phyloP scores from a whole-genome alignment of 176 grass and related monocot genomes.

The Oryza glumipatula region DNA sequence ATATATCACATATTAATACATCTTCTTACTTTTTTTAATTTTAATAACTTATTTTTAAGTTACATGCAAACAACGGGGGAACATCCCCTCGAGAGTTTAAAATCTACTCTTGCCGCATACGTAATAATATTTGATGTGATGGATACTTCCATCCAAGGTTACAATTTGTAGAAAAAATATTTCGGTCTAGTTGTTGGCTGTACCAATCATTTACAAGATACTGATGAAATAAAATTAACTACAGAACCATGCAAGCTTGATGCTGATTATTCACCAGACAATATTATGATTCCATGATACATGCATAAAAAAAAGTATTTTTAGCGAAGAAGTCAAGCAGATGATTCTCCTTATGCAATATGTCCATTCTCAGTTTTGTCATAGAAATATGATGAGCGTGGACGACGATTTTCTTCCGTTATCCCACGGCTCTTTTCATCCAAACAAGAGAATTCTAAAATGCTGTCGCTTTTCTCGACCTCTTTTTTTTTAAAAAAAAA shows the following conservation, averaged over 20 bases:
- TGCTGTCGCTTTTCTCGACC: too few species aligned
- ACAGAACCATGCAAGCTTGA: constrained; percentile 21
- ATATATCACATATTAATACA: too few species aligned
- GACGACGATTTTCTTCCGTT: not conserved
- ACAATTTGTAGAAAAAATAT: not conserved
- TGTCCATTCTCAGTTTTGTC: constrained; percentile 34
- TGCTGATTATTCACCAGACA: constrained; percentile 26
- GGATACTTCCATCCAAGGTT: not conserved
- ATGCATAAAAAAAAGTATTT: not conserved
- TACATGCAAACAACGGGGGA: too few species aligned
- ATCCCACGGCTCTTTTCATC: too few species aligned
- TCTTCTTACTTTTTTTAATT: too few species aligned
- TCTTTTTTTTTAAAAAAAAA: too few species aligned
- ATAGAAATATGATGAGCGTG: constrained; percentile 34
- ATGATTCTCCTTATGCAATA: not conserved
- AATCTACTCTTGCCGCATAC: too few species aligned
- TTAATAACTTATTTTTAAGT: too few species aligned
- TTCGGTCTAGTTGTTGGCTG: constrained; percentile 20
- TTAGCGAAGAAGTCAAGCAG: constrained; percentile 44
- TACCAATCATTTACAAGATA: constrained; percentile 35
- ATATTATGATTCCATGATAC: constrained; percentile 31
- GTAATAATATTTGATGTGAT: constrained; percentile 9
- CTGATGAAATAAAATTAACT: constrained; percentile 23
- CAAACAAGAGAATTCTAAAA: too few species aligned
- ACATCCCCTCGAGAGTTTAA: too few species aligned